Conservation (phyloP, 1,139 yeast species). For the Debaryomyces robertsiae region DNA sequence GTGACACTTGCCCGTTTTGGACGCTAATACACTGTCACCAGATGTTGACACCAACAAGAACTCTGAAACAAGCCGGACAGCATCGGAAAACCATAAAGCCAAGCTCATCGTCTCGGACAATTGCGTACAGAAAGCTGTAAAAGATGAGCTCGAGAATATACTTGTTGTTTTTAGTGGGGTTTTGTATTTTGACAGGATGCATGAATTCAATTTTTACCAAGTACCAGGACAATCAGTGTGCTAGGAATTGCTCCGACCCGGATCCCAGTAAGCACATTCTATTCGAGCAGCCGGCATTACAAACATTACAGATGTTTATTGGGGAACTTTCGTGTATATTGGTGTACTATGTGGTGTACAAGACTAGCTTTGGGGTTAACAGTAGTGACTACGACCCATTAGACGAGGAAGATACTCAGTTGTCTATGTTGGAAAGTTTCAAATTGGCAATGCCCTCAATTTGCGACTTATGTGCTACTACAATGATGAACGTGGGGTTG, state of each 20-base stretch:
- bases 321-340: constrained; percentile 65
- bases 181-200: constrained; percentile 52
- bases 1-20: not conserved
- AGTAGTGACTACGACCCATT: constrained; percentile 22
- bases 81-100: no score
- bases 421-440: constrained; percentile 27
- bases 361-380: constrained; percentile 18
- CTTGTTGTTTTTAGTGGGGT: constrained; percentile 4
- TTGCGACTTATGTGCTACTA: constrained; percentile 75
- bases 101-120: no score
- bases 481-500: constrained; percentile 75
- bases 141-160: constrained; percentile 4
- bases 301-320: constrained; percentile 78
- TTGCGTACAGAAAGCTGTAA: not conserved
- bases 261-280: constrained; percentile 38
- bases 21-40: not conserved
- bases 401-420: constrained; percentile 17
- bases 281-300: constrained; percentile 80
- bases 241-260: constrained; percentile 54
- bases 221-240: constrained; percentile 77
- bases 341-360: constrained; percentile 40
- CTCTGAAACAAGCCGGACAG: no score
- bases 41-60: no score
- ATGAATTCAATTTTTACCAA: constrained; percentile 75
- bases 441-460: constrained; percentile 61